Base-by-base conservation (phyloP, 768 basidiomycete species). In the Naganishia kalamii region DNA sequence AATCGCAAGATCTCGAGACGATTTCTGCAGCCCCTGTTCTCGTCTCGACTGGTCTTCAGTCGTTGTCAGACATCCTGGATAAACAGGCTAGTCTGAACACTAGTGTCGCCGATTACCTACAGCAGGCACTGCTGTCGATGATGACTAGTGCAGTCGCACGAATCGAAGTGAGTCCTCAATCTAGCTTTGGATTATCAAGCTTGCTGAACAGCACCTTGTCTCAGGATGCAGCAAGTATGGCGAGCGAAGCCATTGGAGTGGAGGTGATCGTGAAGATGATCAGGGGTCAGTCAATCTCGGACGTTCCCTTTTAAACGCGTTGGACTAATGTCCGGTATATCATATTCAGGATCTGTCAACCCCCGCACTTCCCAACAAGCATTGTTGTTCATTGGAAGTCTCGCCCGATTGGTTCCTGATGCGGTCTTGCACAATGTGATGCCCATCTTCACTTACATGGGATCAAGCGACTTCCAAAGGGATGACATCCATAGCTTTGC, bases 391-490 rank as follows among this genome's bases (percentile, higher is more conserved):
- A 87, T 96, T 78, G 87, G 92, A 5, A 87, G 83, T 67, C 78
- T 98, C 62, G 89, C 91, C 2, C 84, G 86, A 19, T 81, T 97
- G 37, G 86, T 88, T 0, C 92, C 94, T 0, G 90, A 93, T 63
- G 89, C 91, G 12, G 90, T 94, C 32, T 81, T 98, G 13, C 90
- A 89, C 73, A 92, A 94, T 70, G 84, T 97, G 57, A 96, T 99
- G 90, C 94, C 96, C 3, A 87, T 99, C 48, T 98, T 99, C 81
- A 97, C 93, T 0, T 98, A 97, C 80, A 97, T 98, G 91, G 94
- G 96, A 21, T 90, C 93, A n/a, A 93, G 91, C 68, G 87, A 97
- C 19, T 90, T 97, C 81, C 94, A 96, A 73, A 84, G 92, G 50
- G 96, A 99, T 70, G 96, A 99, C 74, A 85, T 88, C 0, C 93